phyloP scores from a whole-genome alignment of 1,139 yeast genomes.

The Blastobotrys serpentis region DNA sequence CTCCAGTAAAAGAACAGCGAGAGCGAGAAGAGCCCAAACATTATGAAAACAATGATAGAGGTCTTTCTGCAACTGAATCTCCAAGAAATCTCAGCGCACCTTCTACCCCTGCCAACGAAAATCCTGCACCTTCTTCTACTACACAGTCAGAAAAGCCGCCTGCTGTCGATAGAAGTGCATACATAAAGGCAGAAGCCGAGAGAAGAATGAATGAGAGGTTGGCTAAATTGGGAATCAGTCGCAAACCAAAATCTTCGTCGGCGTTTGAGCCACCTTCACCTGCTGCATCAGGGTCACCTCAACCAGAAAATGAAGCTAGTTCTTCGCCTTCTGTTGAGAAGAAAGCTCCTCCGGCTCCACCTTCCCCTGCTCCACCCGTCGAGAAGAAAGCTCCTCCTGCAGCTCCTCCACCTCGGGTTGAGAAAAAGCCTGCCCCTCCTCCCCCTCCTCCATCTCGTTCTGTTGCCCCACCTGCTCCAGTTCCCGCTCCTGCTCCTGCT shows the following conservation, averaged over 20 bases:
- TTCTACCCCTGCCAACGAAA: constrained; percentile 7
- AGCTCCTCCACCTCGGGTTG: constrained; percentile 18
- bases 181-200: constrained; percentile 87
- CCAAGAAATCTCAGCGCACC: not conserved
- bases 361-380: constrained; percentile 16
- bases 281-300: constrained; percentile 1
- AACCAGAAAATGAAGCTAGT: constrained; percentile 8
- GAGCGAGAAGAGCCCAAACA: constrained; percentile 13
- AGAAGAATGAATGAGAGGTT: constrained; percentile 84
- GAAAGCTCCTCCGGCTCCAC: no score
- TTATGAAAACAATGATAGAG: not conserved
- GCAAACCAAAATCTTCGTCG: constrained; percentile 35
- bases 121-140: constrained; percentile 23
- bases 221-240: constrained; percentile 76
- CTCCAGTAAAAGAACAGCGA: constrained; percentile 2
- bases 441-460: constrained; percentile 21
- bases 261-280: constrained; percentile 11
- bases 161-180: constrained; percentile 64
- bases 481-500: constrained; percentile 12
- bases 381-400: constrained; percentile 18
- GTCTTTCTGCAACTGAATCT: constrained; percentile 1
- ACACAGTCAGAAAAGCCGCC: constrained; percentile 16
- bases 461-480: constrained; percentile 23
- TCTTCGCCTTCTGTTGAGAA: constrained; percentile 22
- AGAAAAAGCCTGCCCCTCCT: constrained; percentile 18